phyloP scores from a whole-genome alignment of 2,329 filamentous ascomycete genomes.

The Penicillium sp. region DNA sequence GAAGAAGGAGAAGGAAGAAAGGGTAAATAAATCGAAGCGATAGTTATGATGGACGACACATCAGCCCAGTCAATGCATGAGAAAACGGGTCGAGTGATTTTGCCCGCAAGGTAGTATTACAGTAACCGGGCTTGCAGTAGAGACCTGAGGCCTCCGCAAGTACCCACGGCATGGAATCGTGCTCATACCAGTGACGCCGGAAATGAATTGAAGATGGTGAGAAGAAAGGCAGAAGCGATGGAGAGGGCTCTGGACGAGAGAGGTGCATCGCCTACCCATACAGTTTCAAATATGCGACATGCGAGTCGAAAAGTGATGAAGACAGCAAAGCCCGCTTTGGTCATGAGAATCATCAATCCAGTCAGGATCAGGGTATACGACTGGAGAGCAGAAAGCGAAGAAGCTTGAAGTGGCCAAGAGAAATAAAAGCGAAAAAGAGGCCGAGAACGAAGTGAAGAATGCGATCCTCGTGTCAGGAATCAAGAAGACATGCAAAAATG shows the following conservation, averaged over 20 bases:
- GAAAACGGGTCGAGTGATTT: conserved; percentile 9
- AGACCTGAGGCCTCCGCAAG: conserved; percentile 14
- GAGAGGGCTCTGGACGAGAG: not conserved
- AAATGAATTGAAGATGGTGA: conserved; percentile 15
- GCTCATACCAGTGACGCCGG: conserved; percentile 33
- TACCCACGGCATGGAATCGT: conserved; percentile 17
- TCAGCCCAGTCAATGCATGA: not conserved
- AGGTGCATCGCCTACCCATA: not conserved
- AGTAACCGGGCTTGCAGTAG: conserved; percentile 26
- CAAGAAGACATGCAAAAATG: conserved; percentile 22
- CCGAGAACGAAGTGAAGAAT: conserved; percentile 14
- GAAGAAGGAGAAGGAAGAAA: conserved; percentile 4
- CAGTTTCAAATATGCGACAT: conserved; percentile 9
- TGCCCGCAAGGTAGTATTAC: conserved; percentile 36
- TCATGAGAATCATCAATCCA: conserved; percentile 37
- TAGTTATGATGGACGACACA: conserved; percentile 7
- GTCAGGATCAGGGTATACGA: conserved; percentile 21
- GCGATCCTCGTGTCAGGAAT: conserved; percentile 15
- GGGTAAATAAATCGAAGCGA: conserved; percentile 12
- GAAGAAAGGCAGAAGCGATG: conserved; percentile 13
- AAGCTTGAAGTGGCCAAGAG: conserved; percentile 8
- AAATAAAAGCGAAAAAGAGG: conserved; percentile 11
- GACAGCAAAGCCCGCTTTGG: conserved; percentile 48
- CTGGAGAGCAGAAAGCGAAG: conserved; percentile 10
- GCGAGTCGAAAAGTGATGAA: conserved; percentile 23